Evolutionary conservation across 2,329 filamentous ascomycete species (phyloP).

Genomic region (Ophidiomyces ophidiicola): DNA sequence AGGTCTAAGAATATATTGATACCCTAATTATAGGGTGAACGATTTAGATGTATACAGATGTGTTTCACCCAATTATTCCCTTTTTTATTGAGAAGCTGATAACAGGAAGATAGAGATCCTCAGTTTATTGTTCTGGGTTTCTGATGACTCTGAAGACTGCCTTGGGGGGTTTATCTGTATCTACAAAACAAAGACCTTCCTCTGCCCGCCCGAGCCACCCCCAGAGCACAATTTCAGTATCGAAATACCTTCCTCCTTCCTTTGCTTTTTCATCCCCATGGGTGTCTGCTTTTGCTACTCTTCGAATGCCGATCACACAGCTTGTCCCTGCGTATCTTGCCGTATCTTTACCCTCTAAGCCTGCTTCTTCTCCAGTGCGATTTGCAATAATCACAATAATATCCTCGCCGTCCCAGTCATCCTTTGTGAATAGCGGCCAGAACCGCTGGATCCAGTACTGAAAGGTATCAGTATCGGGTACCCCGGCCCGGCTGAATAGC

Average conservation of each 20-base stretch:
- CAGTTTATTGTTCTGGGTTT: slow-evolving; percentile 2
- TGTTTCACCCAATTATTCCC: no score
- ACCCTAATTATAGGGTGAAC: no score
- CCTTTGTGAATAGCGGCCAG: slow-evolving; percentile 35
- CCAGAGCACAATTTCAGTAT: slow-evolving; percentile 33
- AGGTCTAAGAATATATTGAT: no score
- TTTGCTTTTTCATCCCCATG: slow-evolving; percentile 15
- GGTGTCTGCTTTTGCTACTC: slow-evolving; percentile 13
- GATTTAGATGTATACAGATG: no score
- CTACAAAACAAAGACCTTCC: slow-evolving; percentile 37
- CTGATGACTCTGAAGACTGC: slow-evolving; percentile 25
- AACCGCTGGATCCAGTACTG: slow-evolving; percentile 53
- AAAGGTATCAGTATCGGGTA: slow-evolving; percentile 48
- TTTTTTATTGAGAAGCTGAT: no score
- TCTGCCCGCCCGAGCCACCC: slow-evolving; percentile 34
- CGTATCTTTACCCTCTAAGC: slow-evolving; percentile 26
- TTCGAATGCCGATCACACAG: slow-evolving; percentile 29
- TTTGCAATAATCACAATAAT: slow-evolving; percentile 39
- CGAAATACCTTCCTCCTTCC: slow-evolving; percentile 7
- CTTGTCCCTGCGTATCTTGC: slow-evolving; percentile 40
- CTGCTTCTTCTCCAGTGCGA: slow-evolving; percentile 33
- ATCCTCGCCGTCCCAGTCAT: slow-evolving; percentile 18
- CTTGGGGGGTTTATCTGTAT: slow-evolving; percentile 32
- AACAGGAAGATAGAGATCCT: no score
- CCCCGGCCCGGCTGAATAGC: slow-evolving; percentile 31